Conservation (phyloP, 306 rosid genomes). For the Cotoneaster glaucophyllus region DNA sequence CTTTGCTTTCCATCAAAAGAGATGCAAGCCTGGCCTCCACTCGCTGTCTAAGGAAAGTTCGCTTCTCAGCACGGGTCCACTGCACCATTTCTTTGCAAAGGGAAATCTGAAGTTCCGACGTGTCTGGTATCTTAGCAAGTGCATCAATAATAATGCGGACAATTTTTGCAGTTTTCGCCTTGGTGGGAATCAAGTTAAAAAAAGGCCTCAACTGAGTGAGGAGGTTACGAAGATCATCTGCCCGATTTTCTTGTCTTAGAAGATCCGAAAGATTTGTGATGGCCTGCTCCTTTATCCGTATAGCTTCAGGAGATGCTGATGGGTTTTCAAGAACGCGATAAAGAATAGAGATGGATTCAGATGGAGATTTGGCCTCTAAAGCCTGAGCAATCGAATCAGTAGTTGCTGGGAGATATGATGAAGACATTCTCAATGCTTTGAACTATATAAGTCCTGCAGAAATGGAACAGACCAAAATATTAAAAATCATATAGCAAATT, state of each 20-base stretch:
- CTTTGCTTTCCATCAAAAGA: slow-evolving; percentile 87
- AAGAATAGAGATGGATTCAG: slow-evolving; percentile 68
- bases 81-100: slow-evolving; percentile 93
- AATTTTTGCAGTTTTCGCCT: slow-evolving; percentile 91
- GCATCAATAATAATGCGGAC: slow-evolving; percentile 83
- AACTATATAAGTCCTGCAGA: slow-evolving; percentile 34
- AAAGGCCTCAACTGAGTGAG: slow-evolving; percentile 90
- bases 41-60: slow-evolving; percentile 84
- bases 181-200: slow-evolving; percentile 83
- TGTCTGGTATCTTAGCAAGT: slow-evolving; percentile 79
- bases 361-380: slow-evolving; percentile 57
- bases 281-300: slow-evolving; percentile 81
- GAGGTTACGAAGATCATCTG: slow-evolving; percentile 86
- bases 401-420: slow-evolving; percentile 74
- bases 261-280: slow-evolving; percentile 68
- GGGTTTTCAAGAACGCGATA: slow-evolving; percentile 72
- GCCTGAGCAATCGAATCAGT: slow-evolving; percentile 68
- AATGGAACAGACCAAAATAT: slow-evolving; percentile 1
- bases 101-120: slow-evolving; percentile 78
- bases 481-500: background rate
- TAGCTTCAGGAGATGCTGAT: slow-evolving; percentile 76
- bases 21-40: slow-evolving; percentile 96
- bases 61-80: slow-evolving; percentile 88
- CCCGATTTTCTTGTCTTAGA: slow-evolving; percentile 76
- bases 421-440: slow-evolving; percentile 43